Conservation (phyloP, 2,329 filamentous ascomycete genomes). For the Colletotrichum spaethianum region DNA sequence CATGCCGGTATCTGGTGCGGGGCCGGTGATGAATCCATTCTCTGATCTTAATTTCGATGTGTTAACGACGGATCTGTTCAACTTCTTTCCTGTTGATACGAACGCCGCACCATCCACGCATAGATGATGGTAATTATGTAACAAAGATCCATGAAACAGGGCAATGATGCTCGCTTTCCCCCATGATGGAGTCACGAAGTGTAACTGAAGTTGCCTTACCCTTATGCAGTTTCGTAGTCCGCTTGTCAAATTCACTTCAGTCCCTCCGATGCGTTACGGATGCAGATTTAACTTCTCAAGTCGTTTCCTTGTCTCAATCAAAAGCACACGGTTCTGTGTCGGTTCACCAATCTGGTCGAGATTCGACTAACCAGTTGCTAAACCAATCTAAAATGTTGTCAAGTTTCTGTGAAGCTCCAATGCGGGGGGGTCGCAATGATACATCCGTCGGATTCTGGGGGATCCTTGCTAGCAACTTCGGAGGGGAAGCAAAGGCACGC, state of each 20-base stretch:
- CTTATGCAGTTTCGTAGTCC: no score
- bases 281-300: no score
- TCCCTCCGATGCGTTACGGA: no score
- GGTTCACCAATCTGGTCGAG: background rate
- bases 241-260: no score
- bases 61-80: slow-evolving; percentile 48
- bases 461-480: background rate
- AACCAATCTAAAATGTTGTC: background rate
- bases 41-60: slow-evolving; percentile 45
- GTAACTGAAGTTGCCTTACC: background rate
- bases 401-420: background rate
- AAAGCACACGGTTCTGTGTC: background rate
- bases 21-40: slow-evolving; percentile 11
- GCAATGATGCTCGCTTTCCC: background rate
- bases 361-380: background rate
- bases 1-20: slow-evolving; percentile 19
- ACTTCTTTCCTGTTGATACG: slow-evolving; percentile 44
- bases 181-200: background rate
- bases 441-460: background rate
- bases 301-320: background rate
- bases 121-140: background rate
- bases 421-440: background rate
- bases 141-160: background rate
- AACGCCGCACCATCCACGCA: slow-evolving; percentile 7
- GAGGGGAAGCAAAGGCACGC: background rate